Percentiles rank a stretch among this genome's conserved stretches.
phyloP scores from a whole-genome alignment of 148 eudicot species.

The Pharnaceum exiguum region DNA sequence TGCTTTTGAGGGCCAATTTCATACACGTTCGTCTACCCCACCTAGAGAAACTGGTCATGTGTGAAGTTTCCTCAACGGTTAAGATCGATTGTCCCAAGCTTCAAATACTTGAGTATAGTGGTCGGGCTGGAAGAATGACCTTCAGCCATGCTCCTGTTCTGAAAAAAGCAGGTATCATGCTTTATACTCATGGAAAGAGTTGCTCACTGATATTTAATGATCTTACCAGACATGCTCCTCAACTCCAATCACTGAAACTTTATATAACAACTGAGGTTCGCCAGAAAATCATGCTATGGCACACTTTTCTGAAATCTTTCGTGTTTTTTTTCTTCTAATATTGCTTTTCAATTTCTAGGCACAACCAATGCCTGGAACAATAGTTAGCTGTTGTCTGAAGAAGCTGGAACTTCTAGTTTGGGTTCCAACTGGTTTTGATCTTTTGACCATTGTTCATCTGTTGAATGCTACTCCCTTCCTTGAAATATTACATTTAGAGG shows the following conservation, averaged over 20 bases:
- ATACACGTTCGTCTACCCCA: neutral
- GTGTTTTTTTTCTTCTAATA: neutral
- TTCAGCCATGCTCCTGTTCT: neutral
- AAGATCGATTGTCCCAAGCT: conserved; percentile 8
- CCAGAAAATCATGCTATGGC: neutral
- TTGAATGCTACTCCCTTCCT: conserved; percentile 7
- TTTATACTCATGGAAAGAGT: neutral
- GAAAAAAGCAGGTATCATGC: neutral
- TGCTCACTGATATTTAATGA: neutral
- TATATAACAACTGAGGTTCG: neutral
- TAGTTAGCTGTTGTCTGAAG: neutral
- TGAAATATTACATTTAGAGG: neutral
- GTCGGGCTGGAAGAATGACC: neutral
- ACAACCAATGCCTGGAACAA: neutral
- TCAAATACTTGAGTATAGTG: neutral
- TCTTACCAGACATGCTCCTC: conserved; percentile 2
- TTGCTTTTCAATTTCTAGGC: neutral
- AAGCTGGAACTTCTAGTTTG: neutral
- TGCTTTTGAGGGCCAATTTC: no score
- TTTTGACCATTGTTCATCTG: neutral
- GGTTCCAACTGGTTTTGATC: neutral
- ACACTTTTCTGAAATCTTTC: neutral
- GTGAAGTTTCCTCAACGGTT: neutral
- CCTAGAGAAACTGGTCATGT: neutral
- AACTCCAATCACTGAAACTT: conserved; percentile 1